Evolutionary conservation across 805 yeast genomes (phyloP).

Genomic region (Candida ponderosae): DNA sequence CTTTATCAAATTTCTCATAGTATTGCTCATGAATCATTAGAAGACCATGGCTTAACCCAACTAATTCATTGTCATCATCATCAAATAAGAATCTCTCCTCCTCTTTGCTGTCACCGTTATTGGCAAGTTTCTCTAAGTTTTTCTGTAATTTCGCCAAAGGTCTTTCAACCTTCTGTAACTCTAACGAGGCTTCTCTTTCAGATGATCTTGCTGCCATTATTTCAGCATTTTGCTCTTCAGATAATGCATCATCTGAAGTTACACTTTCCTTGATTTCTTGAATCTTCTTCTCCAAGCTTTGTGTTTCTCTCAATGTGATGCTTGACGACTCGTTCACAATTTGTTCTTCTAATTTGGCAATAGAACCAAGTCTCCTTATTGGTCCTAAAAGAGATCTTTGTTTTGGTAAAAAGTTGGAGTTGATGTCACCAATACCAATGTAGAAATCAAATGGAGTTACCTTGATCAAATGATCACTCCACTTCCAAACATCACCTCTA

Average conservation of each 20-base stretch:
- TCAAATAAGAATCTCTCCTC: slow-evolving; percentile 48
- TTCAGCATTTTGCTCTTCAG: slow-evolving; percentile 26
- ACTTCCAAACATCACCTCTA: slow-evolving; percentile 98
- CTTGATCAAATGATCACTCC: slow-evolving; percentile 87
- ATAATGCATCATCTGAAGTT: slow-evolving; percentile 21
- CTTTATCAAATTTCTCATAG: slow-evolving; percentile 40
- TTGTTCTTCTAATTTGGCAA: slow-evolving; percentile 47
- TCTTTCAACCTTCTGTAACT: slow-evolving; percentile 73
- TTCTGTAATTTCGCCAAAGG: slow-evolving; percentile 81
- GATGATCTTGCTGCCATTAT: slow-evolving; percentile 27
- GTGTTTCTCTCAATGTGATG: slow-evolving; percentile 19
- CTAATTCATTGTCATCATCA: slow-evolving; percentile 76
- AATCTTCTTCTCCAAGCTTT: slow-evolving; percentile 17
- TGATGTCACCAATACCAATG: slow-evolving; percentile 96
- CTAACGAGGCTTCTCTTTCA: slow-evolving; percentile 62
- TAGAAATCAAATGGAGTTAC: slow-evolving; percentile 95
- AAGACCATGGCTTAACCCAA: slow-evolving; percentile 53
- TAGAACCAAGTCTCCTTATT: slow-evolving; percentile 48
- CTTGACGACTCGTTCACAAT: slow-evolving; percentile 15
- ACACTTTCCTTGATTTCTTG: slow-evolving; percentile 24
- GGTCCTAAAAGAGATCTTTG: slow-evolving; percentile 57
- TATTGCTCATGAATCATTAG: slow-evolving; percentile 58
- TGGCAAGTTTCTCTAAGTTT: slow-evolving; percentile 40
- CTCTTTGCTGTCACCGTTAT: slow-evolving; percentile 3
- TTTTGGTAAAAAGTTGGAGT: slow-evolving; percentile 84